Evolutionary conservation across 768 basidiomycete genomes (phyloP).

Genomic region (Lactarius psammicola): DNA sequence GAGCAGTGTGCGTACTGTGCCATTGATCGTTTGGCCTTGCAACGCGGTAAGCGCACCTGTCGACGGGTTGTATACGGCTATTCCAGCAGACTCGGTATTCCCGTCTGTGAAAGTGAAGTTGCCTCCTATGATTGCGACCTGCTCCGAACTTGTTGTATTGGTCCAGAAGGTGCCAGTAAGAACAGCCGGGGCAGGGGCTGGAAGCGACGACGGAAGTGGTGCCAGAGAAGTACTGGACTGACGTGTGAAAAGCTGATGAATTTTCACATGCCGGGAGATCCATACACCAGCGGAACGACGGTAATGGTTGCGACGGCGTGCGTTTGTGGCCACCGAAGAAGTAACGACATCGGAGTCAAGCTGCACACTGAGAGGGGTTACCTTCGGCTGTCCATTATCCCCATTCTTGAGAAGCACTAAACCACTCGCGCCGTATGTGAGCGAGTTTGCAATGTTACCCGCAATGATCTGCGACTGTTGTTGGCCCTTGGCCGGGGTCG

Average conservation of each 20-base stretch:
- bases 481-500: conserved; percentile 44
- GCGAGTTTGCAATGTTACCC: conserved; percentile 57
- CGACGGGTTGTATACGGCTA: conserved; percentile 70
- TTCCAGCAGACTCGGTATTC: conserved; percentile 43
- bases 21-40: conserved; percentile 61
- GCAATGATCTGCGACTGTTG: conserved; percentile 59
- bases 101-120: conserved; percentile 70
- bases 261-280: conserved; percentile 46
- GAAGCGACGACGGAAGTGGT: conserved; percentile 53
- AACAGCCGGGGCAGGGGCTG: conserved; percentile 73
- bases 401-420: conserved; percentile 77
- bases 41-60: conserved; percentile 52
- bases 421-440: conserved; percentile 71
- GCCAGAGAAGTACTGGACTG: conserved; percentile 48
- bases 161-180: conserved; percentile 89
- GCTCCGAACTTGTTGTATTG: conserved; percentile 63
- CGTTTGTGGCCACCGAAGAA: conserved; percentile 35
- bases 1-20: conserved; percentile 72
- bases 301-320: conserved; percentile 42
- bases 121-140: conserved; percentile 81
- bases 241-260: conserved; percentile 48
- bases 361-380: conserved; percentile 61
- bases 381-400: conserved; percentile 46
- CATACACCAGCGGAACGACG: conserved; percentile 43
- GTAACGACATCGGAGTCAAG: conserved; percentile 45